Base-by-base conservation (phyloP, 2,329 filamentous ascomycete species). In the Fusarium sp. region DNA sequence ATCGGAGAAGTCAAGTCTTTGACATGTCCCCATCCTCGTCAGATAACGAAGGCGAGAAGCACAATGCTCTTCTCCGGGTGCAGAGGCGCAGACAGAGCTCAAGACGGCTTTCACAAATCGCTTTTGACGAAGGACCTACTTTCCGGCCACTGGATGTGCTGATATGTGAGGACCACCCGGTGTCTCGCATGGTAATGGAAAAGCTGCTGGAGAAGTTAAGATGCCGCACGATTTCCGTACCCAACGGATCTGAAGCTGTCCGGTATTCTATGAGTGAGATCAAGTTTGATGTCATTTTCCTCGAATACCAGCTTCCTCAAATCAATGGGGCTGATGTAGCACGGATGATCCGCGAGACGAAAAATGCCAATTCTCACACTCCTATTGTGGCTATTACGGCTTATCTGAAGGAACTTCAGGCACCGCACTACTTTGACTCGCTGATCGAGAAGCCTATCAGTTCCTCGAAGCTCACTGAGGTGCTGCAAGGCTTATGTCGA, bases 131-230 rank as follows among this genome's bases (percentile, higher is more conserved):
- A 56, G 92, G 92, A 0, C 96, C 96, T 4, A 88, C 91, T 37
- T 99, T 98, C 81, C 88, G 96, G 30, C 94, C 96, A 3, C 82
- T 99, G 54, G 96, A 99, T 79, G 92, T 99, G 8, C 85, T 99
- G 54, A 97, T 99, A 54, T 98, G 96, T 78, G 96, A 99, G 81
- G 96, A 99, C 76, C 96, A 99, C 78, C 96, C 96, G 0, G 95
- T 99, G 6, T 97, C 96, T 8, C 89, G 95, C 24, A 90, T 99
- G 84, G 95, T 99, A n/a, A 98, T 99, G 95, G 96, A 99, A 78
- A 96, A 97, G 75, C 83, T 99, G 10, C 86, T 99, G 55, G 96
- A 99, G 79, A 99, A 98, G 81, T 84, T 98, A 37, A 92, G 94
- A 37, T 99, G 96, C 76, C 92, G 96, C 44, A 98, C 95, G 11